Percentiles rank a stretch among this genome's conserved stretches.
phyloP scores from a whole-genome alignment of 2,329 filamentous ascomycete genomes.

The Aaosphaeria arxii region DNA sequence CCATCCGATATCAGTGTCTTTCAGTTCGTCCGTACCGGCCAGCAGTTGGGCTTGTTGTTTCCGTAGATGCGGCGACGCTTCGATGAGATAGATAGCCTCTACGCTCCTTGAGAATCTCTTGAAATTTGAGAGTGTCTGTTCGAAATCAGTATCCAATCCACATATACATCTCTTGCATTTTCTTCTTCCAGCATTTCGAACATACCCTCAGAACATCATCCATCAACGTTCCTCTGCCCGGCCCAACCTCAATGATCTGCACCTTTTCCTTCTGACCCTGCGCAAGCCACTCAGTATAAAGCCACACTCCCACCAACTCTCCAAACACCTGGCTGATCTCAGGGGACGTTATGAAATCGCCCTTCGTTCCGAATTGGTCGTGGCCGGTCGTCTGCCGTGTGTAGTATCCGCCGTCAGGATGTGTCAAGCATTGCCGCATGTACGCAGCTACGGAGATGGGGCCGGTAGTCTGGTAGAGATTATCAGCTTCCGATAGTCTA shows the following conservation, averaged over 20 bases:
- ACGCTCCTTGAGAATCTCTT: slow-evolving; percentile 72
- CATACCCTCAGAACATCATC: slow-evolving; percentile 87
- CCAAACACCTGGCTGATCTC: slow-evolving; percentile 98
- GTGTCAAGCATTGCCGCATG: slow-evolving; percentile 98
- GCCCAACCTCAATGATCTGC: slow-evolving; percentile 90
- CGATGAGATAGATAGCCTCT: slow-evolving; percentile 88
- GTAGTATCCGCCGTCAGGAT: slow-evolving; percentile 89
- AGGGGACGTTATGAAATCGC: slow-evolving; percentile 95
- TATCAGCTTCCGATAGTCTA: slow-evolving; percentile 4
- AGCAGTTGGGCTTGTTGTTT: slow-evolving; percentile 76
- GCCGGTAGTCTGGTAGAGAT: slow-evolving; percentile 66
- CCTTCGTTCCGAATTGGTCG: slow-evolving; percentile 88
- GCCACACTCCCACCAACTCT: slow-evolving; percentile 90
- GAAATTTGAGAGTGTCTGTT: slow-evolving; percentile 79
- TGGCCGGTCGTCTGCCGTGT: slow-evolving; percentile 67
- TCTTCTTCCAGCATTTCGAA: not conserved
- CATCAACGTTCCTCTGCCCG: slow-evolving; percentile 93
- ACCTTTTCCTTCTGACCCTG: slow-evolving; percentile 75
- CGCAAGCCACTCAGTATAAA: slow-evolving; percentile 93
- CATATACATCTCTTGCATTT: not conserved
- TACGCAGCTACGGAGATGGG: slow-evolving; percentile 89
- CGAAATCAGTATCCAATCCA: slow-evolving; percentile 9
- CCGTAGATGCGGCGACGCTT: slow-evolving; percentile 80
- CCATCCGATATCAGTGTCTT: slow-evolving; percentile 70
- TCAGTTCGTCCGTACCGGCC: slow-evolving; percentile 68